These are phyloP conservation scores for Aurantiochytrium sp. DNA, from an alignment of 108 stramenopile genomes.

Conservation along the genomic window DNA sequence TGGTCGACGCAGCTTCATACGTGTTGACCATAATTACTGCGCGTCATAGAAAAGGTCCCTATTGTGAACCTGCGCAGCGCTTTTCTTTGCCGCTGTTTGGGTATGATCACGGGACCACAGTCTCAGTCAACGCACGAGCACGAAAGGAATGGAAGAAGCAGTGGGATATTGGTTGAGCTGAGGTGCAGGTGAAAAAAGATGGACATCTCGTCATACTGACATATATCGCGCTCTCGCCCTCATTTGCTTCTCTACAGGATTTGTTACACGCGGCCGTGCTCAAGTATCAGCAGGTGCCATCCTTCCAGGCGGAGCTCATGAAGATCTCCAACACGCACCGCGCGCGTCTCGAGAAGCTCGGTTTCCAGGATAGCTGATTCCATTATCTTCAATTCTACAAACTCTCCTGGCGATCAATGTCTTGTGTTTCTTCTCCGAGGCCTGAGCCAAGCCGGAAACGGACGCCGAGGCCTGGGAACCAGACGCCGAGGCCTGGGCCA, in stretches of 20 bases:
- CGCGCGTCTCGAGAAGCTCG: conserved; percentile 1
- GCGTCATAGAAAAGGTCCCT: not conserved
- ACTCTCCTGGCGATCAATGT: no score
- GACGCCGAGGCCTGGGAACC: no score
- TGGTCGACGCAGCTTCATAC: not conserved
- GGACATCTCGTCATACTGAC: no score
- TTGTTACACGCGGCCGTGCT: conserved; percentile 22
- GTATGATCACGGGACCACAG: not conserved
- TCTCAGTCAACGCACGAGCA: not conserved
- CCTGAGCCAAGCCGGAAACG: no score
- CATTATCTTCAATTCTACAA: no score
- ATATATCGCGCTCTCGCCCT: no score
- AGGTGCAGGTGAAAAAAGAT: no score
- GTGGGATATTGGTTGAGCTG: no score
- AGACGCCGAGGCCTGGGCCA: no score
- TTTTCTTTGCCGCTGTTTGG: not conserved
- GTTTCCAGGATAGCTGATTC: not conserved
- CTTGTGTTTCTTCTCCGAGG: no score
- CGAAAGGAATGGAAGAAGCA: no score
- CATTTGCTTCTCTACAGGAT: no score
- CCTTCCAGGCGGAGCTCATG: not conserved
- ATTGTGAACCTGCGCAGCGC: not conserved
- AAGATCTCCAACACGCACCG: conserved; percentile 33
- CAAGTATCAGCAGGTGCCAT: conserved; percentile 13
- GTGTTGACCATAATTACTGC: not conserved